Base-by-base conservation (phyloP, 1,284 basidiomycete species). In the Tilletiaria anomala region DNA sequence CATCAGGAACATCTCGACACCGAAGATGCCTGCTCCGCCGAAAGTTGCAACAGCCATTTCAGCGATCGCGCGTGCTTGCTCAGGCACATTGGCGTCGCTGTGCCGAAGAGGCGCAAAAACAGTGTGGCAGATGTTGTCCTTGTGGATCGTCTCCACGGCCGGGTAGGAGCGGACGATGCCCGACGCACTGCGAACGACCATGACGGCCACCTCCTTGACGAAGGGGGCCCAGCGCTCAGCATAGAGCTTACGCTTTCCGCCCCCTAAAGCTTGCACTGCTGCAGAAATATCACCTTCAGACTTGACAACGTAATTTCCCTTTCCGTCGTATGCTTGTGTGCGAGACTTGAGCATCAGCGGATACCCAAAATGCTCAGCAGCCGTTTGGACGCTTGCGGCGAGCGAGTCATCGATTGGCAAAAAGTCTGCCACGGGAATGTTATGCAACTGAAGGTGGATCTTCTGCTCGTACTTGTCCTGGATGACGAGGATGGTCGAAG, bases 1-100 rank as follows among this genome's bases (percentile, higher is more conserved):
- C 75, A 93, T 76, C 36, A 96, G 72, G 70, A 99, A 99, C 85
- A 97, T 86, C 69, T 97, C 93, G 0, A 97, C 91, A 3, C 89
- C 91, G 70, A 94, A 97, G 20, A 96, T 78, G 14, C 93, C 93
- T 2, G 91, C 91, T 4, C 91, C 91, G 24, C 60, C 64, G 14
- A 97, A 77, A 2, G 80, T 79, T 43, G 73, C 76, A 6, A 96
- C 77, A 1, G 89, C 87, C 37, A 75, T 72, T 67, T 91, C 84
- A 0, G 93, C 93, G 32, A 93, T 72, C 16, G 70, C 64, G 46
- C 78, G 75, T 10, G 87, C 88, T 61, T 36, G 76, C 70, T n/a
- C 85, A 70, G 19, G 73, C 70, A 29, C 76, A 67, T 54, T 68
- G 51, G 37, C 65, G 61, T 55, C 70, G 65, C 19, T 21, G n/a